Base-by-base conservation (phyloP, 345 rosid species). In the Arabidopsis arenosa region DNA sequence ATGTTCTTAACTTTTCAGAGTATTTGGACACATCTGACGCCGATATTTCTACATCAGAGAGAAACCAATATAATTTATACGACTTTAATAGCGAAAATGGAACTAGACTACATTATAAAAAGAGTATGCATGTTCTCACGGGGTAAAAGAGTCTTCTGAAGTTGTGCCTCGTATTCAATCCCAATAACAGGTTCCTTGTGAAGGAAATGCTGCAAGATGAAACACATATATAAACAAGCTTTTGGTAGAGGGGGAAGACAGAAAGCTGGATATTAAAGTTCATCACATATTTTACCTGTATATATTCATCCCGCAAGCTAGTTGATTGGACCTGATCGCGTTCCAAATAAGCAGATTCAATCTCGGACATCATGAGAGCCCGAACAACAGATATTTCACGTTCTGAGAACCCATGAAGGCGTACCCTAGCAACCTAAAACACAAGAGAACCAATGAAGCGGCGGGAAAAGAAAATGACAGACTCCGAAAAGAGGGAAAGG, bases 291-390 rank as follows among this genome's bases (percentile, higher is more conserved):
- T 63, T 63, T 86, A 91, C 98, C 83, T 93, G 96, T 65, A 93
- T 77, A 83, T 84, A 89, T 78, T 91, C 98, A 84, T 93, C 97
- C 37, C 90, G 81, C 82, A 93, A 81, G 86, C 85, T 91, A 66
- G 97, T 83, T 65, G 98, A 93, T 63, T 91, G 97, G 82, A 84
- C 86, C 84, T 93, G 97, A 76, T 93, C 97, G 71, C 97, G 97
- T 79, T 93, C 97, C 80, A 93, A 85, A 87, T 87, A 93, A 68
- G 98, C 96, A 67, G 98, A 93, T 83, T 93, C 97, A 60, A 93
- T 89, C 83, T 88, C 92, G 0, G 97, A 90, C 92, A 93, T 86
- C 75, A 88, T 76, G 65, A 88, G 81, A 76, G 98, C 91, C 51
- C 90, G 89, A 57, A 85, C 97, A 73, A 93, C 70, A 63, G 91